Conservation (phyloP, 73 alveolate species). For the Durusdinium trenchii region DNA sequence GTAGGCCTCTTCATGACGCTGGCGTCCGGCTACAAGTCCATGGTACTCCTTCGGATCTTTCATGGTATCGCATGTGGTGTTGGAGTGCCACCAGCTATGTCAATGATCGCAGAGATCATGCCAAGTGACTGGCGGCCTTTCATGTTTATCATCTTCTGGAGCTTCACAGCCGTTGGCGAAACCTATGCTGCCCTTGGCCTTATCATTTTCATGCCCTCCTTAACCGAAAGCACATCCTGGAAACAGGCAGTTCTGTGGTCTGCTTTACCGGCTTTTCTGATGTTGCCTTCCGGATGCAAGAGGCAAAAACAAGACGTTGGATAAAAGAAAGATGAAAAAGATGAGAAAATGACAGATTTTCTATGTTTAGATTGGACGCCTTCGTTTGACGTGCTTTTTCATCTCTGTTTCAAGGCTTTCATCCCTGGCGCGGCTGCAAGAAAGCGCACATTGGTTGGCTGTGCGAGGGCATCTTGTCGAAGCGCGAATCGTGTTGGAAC, state of each 20-base stretch:
- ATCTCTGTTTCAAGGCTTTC: not conserved
- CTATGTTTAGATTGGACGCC: not conserved
- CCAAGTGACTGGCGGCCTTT: constrained; percentile 80
- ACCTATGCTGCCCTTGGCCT: constrained; percentile 62
- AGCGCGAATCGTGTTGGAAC: constrained; percentile 69
- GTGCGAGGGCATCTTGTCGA: constrained; percentile 80
- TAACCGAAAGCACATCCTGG: constrained; percentile 30
- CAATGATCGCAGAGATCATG: constrained; percentile 85
- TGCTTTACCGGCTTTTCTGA: constrained; percentile 53
- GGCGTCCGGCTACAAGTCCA: constrained; percentile 58
- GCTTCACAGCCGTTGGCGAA: constrained; percentile 91
- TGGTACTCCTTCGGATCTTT: constrained; percentile 21
- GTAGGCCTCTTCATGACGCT: constrained; percentile 48
- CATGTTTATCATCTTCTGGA: constrained; percentile 75
- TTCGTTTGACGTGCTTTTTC: not conserved
- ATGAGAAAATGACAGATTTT: not conserved
- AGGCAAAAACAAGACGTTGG: not conserved
- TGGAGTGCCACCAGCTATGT: constrained; percentile 87
- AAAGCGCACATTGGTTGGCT: constrained; percentile 82
- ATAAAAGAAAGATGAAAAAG: not conserved
- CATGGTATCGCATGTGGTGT: constrained; percentile 69
- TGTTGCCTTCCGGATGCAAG: constrained; percentile 28
- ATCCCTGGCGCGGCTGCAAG: constrained; percentile 27
- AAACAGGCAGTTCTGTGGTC: constrained; percentile 80
- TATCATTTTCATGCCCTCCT: constrained; percentile 45